phyloP scores from a whole-genome alignment of 2,329 filamentous ascomycete species.

The Gaeumannomyces sp. region DNA sequence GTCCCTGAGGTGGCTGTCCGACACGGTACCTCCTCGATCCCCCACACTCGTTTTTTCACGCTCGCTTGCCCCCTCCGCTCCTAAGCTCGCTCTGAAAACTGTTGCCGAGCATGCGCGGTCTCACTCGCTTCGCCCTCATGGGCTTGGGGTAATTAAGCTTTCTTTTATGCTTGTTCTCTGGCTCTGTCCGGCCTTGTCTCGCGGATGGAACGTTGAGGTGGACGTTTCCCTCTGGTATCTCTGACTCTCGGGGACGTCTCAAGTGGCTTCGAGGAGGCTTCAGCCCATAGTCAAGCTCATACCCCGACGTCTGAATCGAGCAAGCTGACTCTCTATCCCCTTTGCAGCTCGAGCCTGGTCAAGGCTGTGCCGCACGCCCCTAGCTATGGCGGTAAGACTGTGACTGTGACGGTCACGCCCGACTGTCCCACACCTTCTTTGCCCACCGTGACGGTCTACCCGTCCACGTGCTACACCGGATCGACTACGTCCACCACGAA shows the following conservation, averaged over 20 bases:
- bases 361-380: conserved; percentile 7
- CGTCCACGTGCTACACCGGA: conserved; percentile 4
- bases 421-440: neutral
- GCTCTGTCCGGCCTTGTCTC: too few relatives aligned
- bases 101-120: conserved; percentile 7
- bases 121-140: conserved; percentile 11
- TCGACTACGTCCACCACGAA: neutral
- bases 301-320: neutral
- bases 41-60: conserved; percentile 3
- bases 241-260: neutral
- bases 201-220: too few relatives aligned
- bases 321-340: neutral
- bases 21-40: neutral
- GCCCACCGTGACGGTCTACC: conserved; percentile 7
- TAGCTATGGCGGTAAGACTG: conserved; percentile 4
- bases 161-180: neutral
- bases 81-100: neutral
- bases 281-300: too few relatives aligned
- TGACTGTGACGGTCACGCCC: conserved; percentile 9
- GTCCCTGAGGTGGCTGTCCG: neutral
- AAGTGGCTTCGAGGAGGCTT: neutral
- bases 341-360: conserved; percentile 7
- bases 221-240: neutral
- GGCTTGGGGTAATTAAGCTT: conserved; percentile 5
- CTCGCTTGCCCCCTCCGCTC: neutral